Percentiles rank a stretch among this genome's conserved stretches.
phyloP scores from a whole-genome alignment of 805 yeast species.

The Wickerhamomyces rabaulensis region DNA sequence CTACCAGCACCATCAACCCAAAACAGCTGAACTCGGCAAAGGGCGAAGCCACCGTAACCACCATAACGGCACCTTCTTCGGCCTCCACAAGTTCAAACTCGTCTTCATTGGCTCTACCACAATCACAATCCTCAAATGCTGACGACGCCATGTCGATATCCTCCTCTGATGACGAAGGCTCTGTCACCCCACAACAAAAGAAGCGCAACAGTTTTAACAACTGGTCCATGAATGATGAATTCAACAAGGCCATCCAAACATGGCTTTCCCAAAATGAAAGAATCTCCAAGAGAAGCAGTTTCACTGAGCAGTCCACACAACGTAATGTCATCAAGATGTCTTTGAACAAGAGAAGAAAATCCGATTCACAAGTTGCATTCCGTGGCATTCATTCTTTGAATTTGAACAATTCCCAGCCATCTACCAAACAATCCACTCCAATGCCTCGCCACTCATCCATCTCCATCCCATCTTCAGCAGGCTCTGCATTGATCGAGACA shows the following conservation, averaged over 20 bases:
- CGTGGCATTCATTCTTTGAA: not conserved
- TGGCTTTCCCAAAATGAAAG: conserved; percentile 22
- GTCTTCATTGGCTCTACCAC: not conserved
- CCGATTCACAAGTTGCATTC: conserved; percentile 17
- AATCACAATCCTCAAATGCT: not conserved
- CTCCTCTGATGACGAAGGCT: conserved; percentile 4
- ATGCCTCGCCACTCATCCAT: not conserved
- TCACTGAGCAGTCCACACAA: conserved; percentile 1
- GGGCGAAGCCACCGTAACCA: not conserved
- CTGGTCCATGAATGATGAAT: conserved; percentile 25
- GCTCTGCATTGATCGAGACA: not conserved
- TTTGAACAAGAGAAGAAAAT: conserved; percentile 19
- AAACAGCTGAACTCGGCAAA: conserved; percentile 10
- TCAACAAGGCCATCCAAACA: conserved; percentile 20
- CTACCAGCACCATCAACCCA: conserved; percentile 15
- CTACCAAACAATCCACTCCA: conserved; percentile 5
- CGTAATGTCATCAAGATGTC: conserved; percentile 4
- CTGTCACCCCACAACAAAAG: not conserved
- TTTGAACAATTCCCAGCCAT: conserved; percentile 1
- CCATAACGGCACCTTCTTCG: not conserved
- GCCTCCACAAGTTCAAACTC: conserved; percentile 6
- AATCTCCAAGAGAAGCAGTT: conserved; percentile 5
- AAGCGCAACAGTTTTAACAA: conserved; percentile 1
- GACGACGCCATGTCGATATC: conserved; percentile 7
- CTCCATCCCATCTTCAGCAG: conserved; percentile 2